Percentiles rank a stretch among this genome's conserved stretches.
Conservation (phyloP, 202 grass and related monocot genomes). For the Schoenoplectus triqueter region DNA sequence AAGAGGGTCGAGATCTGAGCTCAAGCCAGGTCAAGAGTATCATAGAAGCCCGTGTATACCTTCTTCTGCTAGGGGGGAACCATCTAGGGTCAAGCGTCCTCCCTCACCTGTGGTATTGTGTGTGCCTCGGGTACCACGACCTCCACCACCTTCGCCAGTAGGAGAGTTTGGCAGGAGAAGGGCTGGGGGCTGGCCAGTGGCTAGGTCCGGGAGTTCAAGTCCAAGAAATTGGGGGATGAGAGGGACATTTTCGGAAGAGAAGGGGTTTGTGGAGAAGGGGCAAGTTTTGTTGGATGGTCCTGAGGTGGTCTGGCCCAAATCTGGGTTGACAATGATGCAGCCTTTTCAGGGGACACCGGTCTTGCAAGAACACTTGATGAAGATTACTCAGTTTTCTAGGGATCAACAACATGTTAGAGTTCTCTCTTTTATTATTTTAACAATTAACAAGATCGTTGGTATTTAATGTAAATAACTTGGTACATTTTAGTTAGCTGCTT, state of each 20-base stretch:
- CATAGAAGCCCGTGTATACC: slow-evolving; percentile 84
- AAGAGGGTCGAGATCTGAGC: slow-evolving; percentile 86
- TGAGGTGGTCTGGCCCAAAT: slow-evolving; percentile 97
- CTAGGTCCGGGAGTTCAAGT: slow-evolving; percentile 98
- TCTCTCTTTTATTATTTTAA: slow-evolving; percentile 27
- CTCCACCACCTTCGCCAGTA: slow-evolving; percentile 71
- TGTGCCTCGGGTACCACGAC: slow-evolving; percentile 79
- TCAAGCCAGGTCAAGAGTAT: slow-evolving; percentile 67
- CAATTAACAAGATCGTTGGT: not conserved
- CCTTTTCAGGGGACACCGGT: slow-evolving; percentile 75
- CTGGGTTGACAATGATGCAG: slow-evolving; percentile 62
- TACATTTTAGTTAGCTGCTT: not conserved
- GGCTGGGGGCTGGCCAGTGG: slow-evolving; percentile 64
- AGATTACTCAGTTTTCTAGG: slow-evolving; percentile 83
- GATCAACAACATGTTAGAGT: slow-evolving; percentile 92
- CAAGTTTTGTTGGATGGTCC: slow-evolving; percentile 88
- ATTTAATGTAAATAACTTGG: not conserved
- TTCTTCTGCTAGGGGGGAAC: slow-evolving; percentile 73
- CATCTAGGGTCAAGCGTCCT: slow-evolving; percentile 75
- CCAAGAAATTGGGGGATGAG: slow-evolving; percentile 92
- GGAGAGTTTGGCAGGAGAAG: slow-evolving; percentile 72
- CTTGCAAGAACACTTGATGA: slow-evolving; percentile 85
- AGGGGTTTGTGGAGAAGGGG: slow-evolving; percentile 57
- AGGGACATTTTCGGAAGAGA: slow-evolving; percentile 79
- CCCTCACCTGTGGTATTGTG: slow-evolving; percentile 92